phyloP scores from a whole-genome alignment of 2,329 filamentous ascomycete species.

The Cyphellophora europaea region DNA sequence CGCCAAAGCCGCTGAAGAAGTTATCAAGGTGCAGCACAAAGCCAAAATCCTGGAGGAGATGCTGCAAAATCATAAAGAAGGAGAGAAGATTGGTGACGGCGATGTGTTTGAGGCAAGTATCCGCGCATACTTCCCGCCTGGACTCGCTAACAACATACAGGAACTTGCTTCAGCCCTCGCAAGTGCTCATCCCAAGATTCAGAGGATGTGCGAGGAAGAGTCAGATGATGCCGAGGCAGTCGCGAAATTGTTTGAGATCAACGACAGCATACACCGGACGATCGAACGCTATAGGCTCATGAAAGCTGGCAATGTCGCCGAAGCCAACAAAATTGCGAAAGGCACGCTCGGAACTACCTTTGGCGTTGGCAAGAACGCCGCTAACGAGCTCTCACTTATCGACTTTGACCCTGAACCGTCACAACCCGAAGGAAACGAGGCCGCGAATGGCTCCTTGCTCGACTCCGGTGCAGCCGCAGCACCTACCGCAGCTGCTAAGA shows the following conservation, averaged over 20 bases:
- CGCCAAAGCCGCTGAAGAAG: slow-evolving; percentile 93
- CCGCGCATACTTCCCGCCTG: too few species aligned
- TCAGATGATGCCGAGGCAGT: slow-evolving; percentile 95
- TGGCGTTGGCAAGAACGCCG: slow-evolving; percentile 54
- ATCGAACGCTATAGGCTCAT: slow-evolving; percentile 91
- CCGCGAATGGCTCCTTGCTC: slow-evolving; percentile 25
- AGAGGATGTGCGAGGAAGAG: slow-evolving; percentile 99
- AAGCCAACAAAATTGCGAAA: slow-evolving; percentile 70
- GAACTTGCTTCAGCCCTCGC: slow-evolving; percentile 83
- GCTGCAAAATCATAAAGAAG: slow-evolving; percentile 70
- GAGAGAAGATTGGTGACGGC: slow-evolving; percentile 65
- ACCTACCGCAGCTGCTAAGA: slow-evolving; percentile 37
- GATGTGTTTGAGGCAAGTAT: slow-evolving; percentile 56
- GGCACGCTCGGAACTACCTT: slow-evolving; percentile 64
- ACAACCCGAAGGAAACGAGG: slow-evolving; percentile 19
- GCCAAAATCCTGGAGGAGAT: slow-evolving; percentile 87
- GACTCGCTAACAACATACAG: too few species aligned
- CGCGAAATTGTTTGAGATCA: slow-evolving; percentile 90
- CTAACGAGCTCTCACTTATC: slow-evolving; percentile 82
- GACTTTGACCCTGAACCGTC: slow-evolving; percentile 62
- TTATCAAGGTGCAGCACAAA: slow-evolving; percentile 91
- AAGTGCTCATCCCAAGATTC: slow-evolving; percentile 95
- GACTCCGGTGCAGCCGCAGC: slow-evolving; percentile 35
- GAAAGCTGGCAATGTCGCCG: slow-evolving; percentile 88
- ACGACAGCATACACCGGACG: slow-evolving; percentile 96